Base-by-base conservation (phyloP, 2,329 filamentous ascomycete genomes). In the Akanthomyces muscarius region DNA sequence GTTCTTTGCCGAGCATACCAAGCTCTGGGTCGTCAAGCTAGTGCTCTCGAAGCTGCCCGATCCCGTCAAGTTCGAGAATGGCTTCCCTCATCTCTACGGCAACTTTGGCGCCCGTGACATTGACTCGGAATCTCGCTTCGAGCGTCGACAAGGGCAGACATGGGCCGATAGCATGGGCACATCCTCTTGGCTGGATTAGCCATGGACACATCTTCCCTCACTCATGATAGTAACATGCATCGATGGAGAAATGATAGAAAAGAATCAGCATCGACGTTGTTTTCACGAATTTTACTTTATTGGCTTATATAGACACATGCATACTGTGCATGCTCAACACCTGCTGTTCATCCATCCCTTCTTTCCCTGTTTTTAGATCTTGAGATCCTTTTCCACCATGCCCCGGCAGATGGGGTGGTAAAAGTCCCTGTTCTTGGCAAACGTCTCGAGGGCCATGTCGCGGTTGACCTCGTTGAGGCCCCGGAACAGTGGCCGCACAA, bases 391-490 rank as follows among this genome's bases (percentile, higher is more conserved):
- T 77, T 92, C 90, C 3, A 96, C 87, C 86, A 96, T 90, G 8
- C 81, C 85, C 65, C 86, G 85, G 74, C 93, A 97, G 69, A 98
- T 97, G 2, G 95, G 95, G 73, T 98, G 94, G 73, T 98, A 99
- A 72, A 98, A 98, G 66, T 92, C 88, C 76, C 84, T 90, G 74
- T 97, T 89, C 83, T 89, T 89, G 77, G 90, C 85, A 76, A 97
- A 97, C 0, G 93, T 96, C 73, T 86, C 80, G 60, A 94, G 76
- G 0, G 95, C 94, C 70, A 96, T 76, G 30, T 86, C 79, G 53
- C 86, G 81, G 76, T 97, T 89, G 45, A 90, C 85, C 73, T 87
- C 86, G 71, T 89, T 88, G 68, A 99, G 78, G 56, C 86, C 83
- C 65, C 89, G 84, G 78, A 89, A 97, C 71, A 98, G 77, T 25